A percentile compares a stretch with the other conserved stretches of the same genome.
These are phyloP conservation scores for Phytophthora hybrid DNA, from an alignment of 352 stramenopile genomes.

Conservation along the genomic window DNA sequence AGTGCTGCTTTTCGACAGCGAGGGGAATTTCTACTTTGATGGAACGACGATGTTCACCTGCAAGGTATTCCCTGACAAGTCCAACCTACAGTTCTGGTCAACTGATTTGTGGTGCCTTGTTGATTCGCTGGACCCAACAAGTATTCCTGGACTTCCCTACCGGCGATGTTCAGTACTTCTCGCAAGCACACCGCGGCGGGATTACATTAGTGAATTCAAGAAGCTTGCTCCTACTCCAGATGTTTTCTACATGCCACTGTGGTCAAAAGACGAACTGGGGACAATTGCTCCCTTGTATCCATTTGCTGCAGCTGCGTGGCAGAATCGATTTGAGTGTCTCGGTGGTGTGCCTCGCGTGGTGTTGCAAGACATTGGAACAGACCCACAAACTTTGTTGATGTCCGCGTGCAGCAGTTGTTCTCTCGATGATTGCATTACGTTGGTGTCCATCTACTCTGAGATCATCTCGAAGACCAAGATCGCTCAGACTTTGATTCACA, in stretches of 20 bases:
- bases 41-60: slow-evolving; percentile 25
- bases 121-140: slow-evolving; percentile 27
- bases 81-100: slow-evolving; percentile 32
- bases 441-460: slow-evolving; percentile 38
- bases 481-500: slow-evolving; percentile 46
- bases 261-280: slow-evolving; percentile 41
- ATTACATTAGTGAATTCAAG: slow-evolving; percentile 47
- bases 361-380: slow-evolving; percentile 40
- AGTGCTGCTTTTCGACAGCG: too few relatives aligned
- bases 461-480: slow-evolving; percentile 42
- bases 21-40: slow-evolving; percentile 19
- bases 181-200: slow-evolving; percentile 36
- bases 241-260: slow-evolving; percentile 46
- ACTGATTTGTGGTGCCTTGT: slow-evolving; percentile 45
- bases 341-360: slow-evolving; percentile 43
- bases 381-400: slow-evolving; percentile 31
- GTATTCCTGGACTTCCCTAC: too few relatives aligned
- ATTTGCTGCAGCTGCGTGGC: slow-evolving; percentile 24
- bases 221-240: slow-evolving; percentile 41
- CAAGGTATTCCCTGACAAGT: slow-evolving; percentile 4
- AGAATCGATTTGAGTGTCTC: slow-evolving; percentile 35
- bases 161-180: slow-evolving; percentile 26
- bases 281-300: slow-evolving; percentile 38
- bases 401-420: slow-evolving; percentile 37
- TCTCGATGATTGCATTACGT: slow-evolving; percentile 41